Evolutionary conservation across 2,329 filamentous ascomycete species (phyloP).

Genomic region (Xylaria sp.): DNA sequence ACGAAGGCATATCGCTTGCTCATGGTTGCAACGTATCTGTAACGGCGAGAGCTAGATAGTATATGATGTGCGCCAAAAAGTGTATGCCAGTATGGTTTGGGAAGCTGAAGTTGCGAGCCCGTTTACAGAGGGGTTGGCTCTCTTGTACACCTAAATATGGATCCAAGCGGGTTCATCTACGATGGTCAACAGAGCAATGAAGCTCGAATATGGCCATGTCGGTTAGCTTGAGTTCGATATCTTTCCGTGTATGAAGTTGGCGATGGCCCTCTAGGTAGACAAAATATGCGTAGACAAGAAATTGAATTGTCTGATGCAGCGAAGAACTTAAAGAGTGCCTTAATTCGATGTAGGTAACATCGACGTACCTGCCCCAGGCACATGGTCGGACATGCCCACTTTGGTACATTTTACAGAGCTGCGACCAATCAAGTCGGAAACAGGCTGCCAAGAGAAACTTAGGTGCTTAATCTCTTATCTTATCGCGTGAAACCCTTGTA

Average conservation of each 20-base stretch:
- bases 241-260: not conserved
- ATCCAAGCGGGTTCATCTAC: not conserved
- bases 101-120: constrained; percentile 5
- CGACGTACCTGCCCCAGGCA: not conserved
- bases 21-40: constrained; percentile 49
- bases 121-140: not conserved
- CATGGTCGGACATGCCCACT: constrained; percentile 15
- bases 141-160: not conserved
- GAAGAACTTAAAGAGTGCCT: not conserved
- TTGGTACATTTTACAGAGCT: constrained; percentile 9
- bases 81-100: not conserved
- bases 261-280: not conserved
- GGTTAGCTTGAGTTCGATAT: not conserved
- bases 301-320: not conserved
- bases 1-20: constrained; percentile 74
- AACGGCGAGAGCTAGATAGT: not conserved
- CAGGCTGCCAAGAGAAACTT: constrained; percentile 26
- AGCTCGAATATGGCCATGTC: constrained; percentile 3
- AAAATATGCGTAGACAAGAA: not conserved
- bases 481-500: constrained; percentile 38
- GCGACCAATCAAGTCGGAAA: constrained; percentile 37
- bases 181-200: not conserved
- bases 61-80: not conserved
- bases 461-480: constrained; percentile 42
- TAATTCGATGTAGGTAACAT: not conserved